phyloP scores from a whole-genome alignment of 2,329 filamentous ascomycete species.

The Trichoderma asperellum region DNA sequence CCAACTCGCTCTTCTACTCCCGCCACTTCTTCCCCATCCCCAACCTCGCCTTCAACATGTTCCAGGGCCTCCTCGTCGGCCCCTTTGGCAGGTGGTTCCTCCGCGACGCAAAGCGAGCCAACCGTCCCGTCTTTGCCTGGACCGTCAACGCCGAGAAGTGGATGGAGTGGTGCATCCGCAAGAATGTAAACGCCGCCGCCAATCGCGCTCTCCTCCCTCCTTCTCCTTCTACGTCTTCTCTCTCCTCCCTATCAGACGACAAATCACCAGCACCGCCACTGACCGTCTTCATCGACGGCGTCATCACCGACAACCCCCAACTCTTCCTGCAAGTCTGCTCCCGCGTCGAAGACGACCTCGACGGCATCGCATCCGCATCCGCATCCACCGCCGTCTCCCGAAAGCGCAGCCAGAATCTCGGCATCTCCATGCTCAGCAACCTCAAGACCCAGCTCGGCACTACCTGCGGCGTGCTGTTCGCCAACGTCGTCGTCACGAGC shows the following conservation, averaged over 20 bases:
- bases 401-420: slow-evolving; percentile 11
- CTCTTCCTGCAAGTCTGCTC: slow-evolving; percentile 65
- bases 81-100: slow-evolving; percentile 70
- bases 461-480: slow-evolving; percentile 23
- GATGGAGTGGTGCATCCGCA: slow-evolving; percentile 78
- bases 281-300: slow-evolving; percentile 65
- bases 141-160: slow-evolving; percentile 78
- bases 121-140: slow-evolving; percentile 74
- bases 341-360: slow-evolving; percentile 43
- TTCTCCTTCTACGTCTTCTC: not conserved
- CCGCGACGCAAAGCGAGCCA: slow-evolving; percentile 52
- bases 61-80: slow-evolving; percentile 69
- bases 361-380: slow-evolving; percentile 30
- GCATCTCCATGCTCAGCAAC: slow-evolving; percentile 28
- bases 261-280: not conserved
- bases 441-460: slow-evolving; percentile 28
- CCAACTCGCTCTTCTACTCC: slow-evolving; percentile 69
- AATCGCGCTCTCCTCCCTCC: not conserved
- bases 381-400: not conserved
- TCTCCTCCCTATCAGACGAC: slow-evolving; percentile 1
- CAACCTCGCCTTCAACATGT: slow-evolving; percentile 77
- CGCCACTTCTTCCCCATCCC: slow-evolving; percentile 68
- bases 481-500: slow-evolving; percentile 29
- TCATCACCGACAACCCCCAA: slow-evolving; percentile 83
- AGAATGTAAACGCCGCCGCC: slow-evolving; percentile 33